Percentiles rank a stretch among this genome's conserved stretches.
phyloP scores from a whole-genome alignment of 179 eudicot species.

The Beta macrorhiza region DNA sequence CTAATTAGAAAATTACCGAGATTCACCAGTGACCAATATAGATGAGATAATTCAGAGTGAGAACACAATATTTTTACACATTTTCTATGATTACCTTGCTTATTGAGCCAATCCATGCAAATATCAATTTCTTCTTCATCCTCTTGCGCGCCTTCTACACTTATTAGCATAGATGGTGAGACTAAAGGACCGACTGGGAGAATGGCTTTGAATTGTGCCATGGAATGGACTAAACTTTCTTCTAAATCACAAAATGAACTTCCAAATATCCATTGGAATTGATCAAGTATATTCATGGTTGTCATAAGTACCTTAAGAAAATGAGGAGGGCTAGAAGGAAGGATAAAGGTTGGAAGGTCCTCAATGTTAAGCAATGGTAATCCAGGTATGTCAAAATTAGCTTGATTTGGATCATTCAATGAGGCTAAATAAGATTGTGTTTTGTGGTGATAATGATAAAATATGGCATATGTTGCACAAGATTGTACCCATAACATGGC shows the following conservation, averaged over 20 bases:
- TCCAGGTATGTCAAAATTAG: constrained; percentile 19
- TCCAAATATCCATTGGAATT: constrained; percentile 33
- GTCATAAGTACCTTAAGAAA: constrained; percentile 21
- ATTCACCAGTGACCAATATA: too few relatives aligned
- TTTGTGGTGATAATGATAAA: constrained; percentile 26
- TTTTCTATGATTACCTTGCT: constrained; percentile 8
- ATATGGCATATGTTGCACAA: constrained; percentile 34
- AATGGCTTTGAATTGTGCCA: constrained; percentile 32
- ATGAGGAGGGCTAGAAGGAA: constrained; percentile 31
- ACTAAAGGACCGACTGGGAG: constrained; percentile 35
- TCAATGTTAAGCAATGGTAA: constrained; percentile 21
- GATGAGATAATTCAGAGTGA: too few relatives aligned
- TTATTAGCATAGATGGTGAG: constrained; percentile 22
- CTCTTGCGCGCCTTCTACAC: background rate
- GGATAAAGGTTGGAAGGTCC: constrained; percentile 34
- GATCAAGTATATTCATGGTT: constrained; percentile 24
- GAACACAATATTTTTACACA: too few relatives aligned
- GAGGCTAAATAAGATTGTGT: constrained; percentile 11
- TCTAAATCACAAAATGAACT: constrained; percentile 32
- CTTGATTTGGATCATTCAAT: constrained; percentile 17
- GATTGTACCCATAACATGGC: constrained; percentile 37
- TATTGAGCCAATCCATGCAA: constrained; percentile 33
- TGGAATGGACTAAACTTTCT: constrained; percentile 14
- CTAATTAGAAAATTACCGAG: too few relatives aligned
- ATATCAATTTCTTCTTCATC: background rate